phyloP scores from a whole-genome alignment of 306 rosid genomes.

The Senna tora region DNA sequence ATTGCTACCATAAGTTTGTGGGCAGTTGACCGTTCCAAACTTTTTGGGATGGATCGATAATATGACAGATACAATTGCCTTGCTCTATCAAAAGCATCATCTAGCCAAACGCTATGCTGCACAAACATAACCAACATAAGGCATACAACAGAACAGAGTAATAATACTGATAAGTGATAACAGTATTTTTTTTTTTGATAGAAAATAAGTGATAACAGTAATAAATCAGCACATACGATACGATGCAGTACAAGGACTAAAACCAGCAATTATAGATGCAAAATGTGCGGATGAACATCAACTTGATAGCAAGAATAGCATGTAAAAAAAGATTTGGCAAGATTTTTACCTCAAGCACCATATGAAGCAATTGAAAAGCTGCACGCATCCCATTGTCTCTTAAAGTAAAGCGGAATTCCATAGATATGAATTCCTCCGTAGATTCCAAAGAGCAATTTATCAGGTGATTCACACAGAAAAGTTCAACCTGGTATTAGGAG shows the following conservation, averaged over 20 bases:
- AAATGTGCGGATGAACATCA: constrained; percentile 15
- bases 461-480: constrained; percentile 95
- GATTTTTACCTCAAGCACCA: constrained; percentile 90
- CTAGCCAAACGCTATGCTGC: constrained; percentile 99
- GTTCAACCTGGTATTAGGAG: constrained; percentile 72
- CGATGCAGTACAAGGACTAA: background rate
- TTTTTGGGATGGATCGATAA: constrained; percentile 96
- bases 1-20: constrained; percentile 98
- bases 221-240: constrained; percentile 12
- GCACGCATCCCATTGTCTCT: constrained; percentile 98
- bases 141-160: constrained; percentile 18
- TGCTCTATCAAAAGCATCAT: constrained; percentile 97
- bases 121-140: constrained; percentile 45
- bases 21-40: constrained; percentile 99
- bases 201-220: too few species aligned
- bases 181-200: too few species aligned
- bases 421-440: constrained; percentile 93
- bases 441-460: constrained; percentile 98
- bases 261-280: constrained; percentile 24
- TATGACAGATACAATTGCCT: constrained; percentile 89
- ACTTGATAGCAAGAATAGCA: constrained; percentile 4
- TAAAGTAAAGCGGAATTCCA: constrained; percentile 98
- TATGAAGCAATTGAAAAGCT: constrained; percentile 97
- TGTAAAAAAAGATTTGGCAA: constrained; percentile 10
- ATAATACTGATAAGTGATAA: too few species aligned